Conservation (phyloP, 2,329 filamentous ascomycete species). For the Hypoxylon sp. region DNA sequence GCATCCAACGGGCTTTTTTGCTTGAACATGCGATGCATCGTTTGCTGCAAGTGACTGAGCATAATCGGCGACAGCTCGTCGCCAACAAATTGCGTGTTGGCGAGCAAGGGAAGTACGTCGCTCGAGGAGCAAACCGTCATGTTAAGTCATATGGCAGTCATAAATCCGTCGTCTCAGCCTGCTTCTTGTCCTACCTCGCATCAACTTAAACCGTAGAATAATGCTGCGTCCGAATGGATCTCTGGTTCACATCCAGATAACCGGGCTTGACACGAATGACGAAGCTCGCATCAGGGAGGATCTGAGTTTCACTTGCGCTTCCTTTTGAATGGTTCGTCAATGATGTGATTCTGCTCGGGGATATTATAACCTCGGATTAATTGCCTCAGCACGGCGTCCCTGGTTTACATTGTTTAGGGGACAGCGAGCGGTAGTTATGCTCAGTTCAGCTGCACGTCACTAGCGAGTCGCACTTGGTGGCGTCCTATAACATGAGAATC, state of each 20-base stretch:
- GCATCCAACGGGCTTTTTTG: constrained; percentile 1
- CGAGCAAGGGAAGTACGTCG: not conserved
- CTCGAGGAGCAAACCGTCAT: constrained; percentile 19
- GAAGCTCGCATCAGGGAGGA: constrained; percentile 30
- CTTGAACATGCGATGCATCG: constrained; percentile 17
- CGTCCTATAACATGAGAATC: constrained; percentile 2
- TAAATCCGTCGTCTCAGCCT: constrained; percentile 7
- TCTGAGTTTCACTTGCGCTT: constrained; percentile 33
- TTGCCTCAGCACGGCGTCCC: constrained; percentile 9
- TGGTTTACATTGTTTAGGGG: constrained; percentile 14
- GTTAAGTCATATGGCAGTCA: constrained; percentile 21
- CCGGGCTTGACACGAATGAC: constrained; percentile 26
- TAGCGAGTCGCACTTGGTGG: constrained; percentile 1
- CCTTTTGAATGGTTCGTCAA: constrained; percentile 22
- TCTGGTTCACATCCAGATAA: constrained; percentile 21
- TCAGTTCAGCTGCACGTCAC: constrained; percentile 2
- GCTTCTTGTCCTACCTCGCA: constrained; percentile 16
- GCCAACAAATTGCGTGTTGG: constrained; percentile 7
- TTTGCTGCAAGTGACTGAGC: constrained; percentile 13
- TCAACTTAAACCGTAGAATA: constrained; percentile 4
- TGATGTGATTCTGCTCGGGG: constrained; percentile 32
- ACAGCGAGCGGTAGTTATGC: constrained; percentile 1
- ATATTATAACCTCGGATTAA: constrained; percentile 21
- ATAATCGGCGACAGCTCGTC: not conserved
- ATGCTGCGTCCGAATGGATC: constrained; percentile 15